Evolutionary conservation across 371 early-diverging fungal genomes (phyloP), one percentile per base, ranked within the genome.

Genomic region (Fennellomyces sp.): DNA sequence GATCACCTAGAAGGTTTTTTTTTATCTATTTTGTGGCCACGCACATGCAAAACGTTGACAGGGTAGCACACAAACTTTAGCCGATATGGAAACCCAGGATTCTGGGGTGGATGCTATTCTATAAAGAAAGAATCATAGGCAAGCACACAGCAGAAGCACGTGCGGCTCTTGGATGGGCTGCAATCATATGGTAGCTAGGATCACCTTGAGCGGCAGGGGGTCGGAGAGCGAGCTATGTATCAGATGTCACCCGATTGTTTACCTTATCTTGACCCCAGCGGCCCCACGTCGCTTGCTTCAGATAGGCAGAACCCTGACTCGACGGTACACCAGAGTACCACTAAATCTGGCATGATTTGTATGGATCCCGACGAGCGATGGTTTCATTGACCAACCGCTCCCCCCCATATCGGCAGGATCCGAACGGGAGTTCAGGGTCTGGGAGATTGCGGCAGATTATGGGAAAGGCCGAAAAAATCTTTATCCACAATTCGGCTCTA

Each of bases 371-470:
- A n/a, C n/a, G n/a, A n/a, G n/a, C n/a, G n/a, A n/a, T n/a, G n/a
- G n/a, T n/a, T n/a, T n/a, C n/a, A n/a, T n/a, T n/a, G n/a, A n/a
- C 35, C 31, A 41, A 15, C 27, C 8, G 15, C 42, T 11, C 10
- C 15, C 51, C 15, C 51, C 29, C 51, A 13, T 30, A 51, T 31
- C 51, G 51, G 51, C 28, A 51, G 33, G 51, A 51, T 51, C 51
- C 51, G 51, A 31, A n/a, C 6, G 17, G 17, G 5, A n/a, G 17
- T 21, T 17, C 3, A 45, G 45, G 45, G 45, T 45, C 45, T 25
- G 45, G 45, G 45, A 45, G 45, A 45, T 45, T 25, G 19, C n/a
- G 45, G 21, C 5, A 21, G 45, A 45, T 45, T 10, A 25, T 25
- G 17, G 45, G 23, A 45, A 45, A 45, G 11, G 23, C 8, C 10